These are phyloP conservation scores for Colletotrichum filicis DNA, from an alignment of 2,329 filamentous ascomycete genomes.

Conservation along the genomic window DNA sequence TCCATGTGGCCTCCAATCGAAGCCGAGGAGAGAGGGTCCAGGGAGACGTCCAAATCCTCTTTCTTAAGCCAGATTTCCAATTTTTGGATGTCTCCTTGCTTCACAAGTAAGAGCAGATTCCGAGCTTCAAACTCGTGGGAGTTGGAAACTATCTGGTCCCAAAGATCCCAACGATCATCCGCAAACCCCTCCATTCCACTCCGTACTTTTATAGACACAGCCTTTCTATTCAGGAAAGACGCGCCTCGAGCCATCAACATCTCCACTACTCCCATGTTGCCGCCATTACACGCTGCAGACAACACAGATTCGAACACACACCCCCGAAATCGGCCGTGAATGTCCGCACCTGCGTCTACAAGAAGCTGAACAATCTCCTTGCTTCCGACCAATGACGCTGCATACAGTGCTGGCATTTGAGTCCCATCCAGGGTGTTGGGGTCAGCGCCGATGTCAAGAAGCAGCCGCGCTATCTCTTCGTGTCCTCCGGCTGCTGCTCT, in stretches of 20 bases:
- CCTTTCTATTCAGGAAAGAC: background rate
- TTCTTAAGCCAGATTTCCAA: too few relatives aligned
- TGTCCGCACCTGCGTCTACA: background rate
- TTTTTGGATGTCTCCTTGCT: too few relatives aligned
- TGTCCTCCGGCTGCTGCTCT: too few relatives aligned
- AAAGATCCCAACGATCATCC: background rate
- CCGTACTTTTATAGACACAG: too few relatives aligned
- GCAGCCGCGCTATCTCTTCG: too few relatives aligned
- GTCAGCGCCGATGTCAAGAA: fast-evolving
- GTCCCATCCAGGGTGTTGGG: background rate
- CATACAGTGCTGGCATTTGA: background rate
- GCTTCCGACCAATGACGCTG: fast-evolving
- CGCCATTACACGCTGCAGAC: fast-evolving
- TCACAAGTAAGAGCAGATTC: too few relatives aligned
- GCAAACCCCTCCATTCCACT: fast-evolving
- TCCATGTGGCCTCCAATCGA: background rate
- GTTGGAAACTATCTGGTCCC: background rate
- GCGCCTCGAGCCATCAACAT: background rate
- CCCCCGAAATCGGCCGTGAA: fast-evolving
- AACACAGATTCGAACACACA: background rate
- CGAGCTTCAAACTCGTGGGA: too few relatives aligned
- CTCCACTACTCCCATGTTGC: background rate
- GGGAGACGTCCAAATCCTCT: too few relatives aligned
- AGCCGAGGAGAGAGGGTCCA: background rate
- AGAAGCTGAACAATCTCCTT: background rate